Evolutionary conservation across 495 filamentous ascomycete genomes (phyloP), one percentile per base, ranked within the genome.

Genomic region (Penicillium fimorum): DNA sequence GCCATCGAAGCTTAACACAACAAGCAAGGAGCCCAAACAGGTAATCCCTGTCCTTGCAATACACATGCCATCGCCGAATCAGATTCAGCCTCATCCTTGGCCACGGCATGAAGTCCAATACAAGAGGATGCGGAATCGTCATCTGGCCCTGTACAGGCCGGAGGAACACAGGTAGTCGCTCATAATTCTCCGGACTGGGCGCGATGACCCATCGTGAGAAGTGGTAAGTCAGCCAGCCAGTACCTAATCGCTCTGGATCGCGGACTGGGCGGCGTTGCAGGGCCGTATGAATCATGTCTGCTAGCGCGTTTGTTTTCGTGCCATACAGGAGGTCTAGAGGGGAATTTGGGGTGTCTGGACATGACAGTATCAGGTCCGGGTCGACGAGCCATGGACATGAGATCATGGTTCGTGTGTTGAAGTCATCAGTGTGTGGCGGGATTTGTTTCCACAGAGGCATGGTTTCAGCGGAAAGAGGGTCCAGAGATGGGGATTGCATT

Each of bases 1-100:
- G 68, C 68, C 68, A 71, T 6, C 66, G 54, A 13, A 71, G 56
- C 50, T 66, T 69, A 9, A 69, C 32, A 55, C 66, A 71, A 17
- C 66, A 69, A 4, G 53, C 30, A 30, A 71, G 53, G 45, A 67
- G 44, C 5, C 64, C 66, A 35, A 71, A 65, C 1, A 71, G 40
- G 6, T 59, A 60, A 8, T 67, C 60, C 0, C 55, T 55, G 10
- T 61, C 22, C 1, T 53, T 47, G 11, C 53, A 30, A 46, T 65
- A 63, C 2, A 65, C 15, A n/a, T 55, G 48, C 66, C 66, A 69
- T 10, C 58, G 48, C 8, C 47, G 44, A 13, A 69, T 67, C 29
- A 70, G n/a, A 20, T 70, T 70, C 5, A 42, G 32, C 11, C 68
- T 57, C 10, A 70, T 20, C 37, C 56, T 51, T 1, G 60, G 66